Conservation (phyloP, 148 eudicot genomes). For the Rhododendron simsii region DNA sequence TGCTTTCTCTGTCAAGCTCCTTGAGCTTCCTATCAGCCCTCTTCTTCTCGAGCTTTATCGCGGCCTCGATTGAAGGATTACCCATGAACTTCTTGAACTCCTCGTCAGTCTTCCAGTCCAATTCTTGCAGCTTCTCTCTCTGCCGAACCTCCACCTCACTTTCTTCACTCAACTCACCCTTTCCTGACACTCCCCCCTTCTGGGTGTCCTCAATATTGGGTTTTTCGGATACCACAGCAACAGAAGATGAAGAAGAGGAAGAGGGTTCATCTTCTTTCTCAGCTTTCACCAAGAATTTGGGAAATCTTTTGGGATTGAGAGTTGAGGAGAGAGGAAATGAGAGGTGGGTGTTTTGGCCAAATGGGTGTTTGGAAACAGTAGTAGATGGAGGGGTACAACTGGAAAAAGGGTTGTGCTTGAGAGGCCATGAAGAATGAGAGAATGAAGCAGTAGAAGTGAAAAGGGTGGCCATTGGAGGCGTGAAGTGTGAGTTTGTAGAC, state of each 20-base stretch:
- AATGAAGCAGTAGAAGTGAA: slow-evolving; percentile 10
- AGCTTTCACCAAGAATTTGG: slow-evolving; percentile 39
- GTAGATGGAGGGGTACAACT: background rate
- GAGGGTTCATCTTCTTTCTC: slow-evolving; percentile 36
- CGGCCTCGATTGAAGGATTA: slow-evolving; percentile 92
- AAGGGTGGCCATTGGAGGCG: slow-evolving; percentile 6
- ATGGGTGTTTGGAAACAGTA: slow-evolving; percentile 21
- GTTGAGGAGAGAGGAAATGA: slow-evolving; percentile 15
- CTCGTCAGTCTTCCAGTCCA: slow-evolving; percentile 89
- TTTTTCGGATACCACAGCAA: slow-evolving; percentile 30
- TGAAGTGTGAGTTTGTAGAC: background rate
- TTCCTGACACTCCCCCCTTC: slow-evolving; percentile 13
- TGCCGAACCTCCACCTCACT: slow-evolving; percentile 17
- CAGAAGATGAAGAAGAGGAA: slow-evolving; percentile 15
- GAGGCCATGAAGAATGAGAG: slow-evolving; percentile 26
- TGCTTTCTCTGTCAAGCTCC: slow-evolving; percentile 69
- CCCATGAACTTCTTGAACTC: slow-evolving; percentile 99
- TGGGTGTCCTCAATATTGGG: slow-evolving; percentile 24
- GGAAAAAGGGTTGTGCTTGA: slow-evolving; percentile 8
- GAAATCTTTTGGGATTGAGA: slow-evolving; percentile 21
- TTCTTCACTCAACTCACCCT: slow-evolving; percentile 10
- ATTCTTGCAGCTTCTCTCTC: slow-evolving; percentile 48
- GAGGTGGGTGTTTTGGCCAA: slow-evolving; percentile 14
- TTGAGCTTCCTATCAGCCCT: slow-evolving; percentile 86
- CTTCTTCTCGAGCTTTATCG: slow-evolving; percentile 91